Evolutionary conservation across 495 filamentous ascomycete genomes (phyloP).

Genomic region (Geoglossum glabrum): DNA sequence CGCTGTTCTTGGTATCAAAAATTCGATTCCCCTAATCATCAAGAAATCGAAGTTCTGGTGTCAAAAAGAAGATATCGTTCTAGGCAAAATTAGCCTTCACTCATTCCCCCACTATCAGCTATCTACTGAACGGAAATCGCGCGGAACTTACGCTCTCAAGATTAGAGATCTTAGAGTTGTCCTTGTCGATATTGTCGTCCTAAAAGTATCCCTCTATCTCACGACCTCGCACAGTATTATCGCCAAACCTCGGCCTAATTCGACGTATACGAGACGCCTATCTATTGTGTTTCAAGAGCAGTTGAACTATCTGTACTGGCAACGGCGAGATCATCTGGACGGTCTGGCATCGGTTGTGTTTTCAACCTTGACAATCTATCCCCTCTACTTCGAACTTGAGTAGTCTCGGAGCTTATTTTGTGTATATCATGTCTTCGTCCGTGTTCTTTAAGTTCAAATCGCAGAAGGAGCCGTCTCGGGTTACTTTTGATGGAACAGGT

Average conservation of each 20-base stretch:
- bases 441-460: conserved; percentile 99
- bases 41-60: conserved; percentile 2
- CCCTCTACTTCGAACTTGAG: neutral
- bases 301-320: neutral
- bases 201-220: neutral
- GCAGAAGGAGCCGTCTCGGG: conserved; percentile 80
- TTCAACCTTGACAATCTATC: neutral
- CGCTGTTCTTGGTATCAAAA: conserved; percentile 2
- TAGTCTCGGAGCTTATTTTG: neutral
- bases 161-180: neutral
- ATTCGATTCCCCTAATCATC: conserved; percentile 3
- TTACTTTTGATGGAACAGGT: conserved; percentile 93
- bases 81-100: neutral
- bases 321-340: neutral
- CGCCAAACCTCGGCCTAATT: neutral
- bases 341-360: neutral
- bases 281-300: neutral
- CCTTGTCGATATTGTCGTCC: neutral
- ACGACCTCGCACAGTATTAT: neutral
- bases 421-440: conserved; percentile 63
- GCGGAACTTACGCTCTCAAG: neutral
- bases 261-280: neutral
- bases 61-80: neutral
- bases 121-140: neutral
- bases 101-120: neutral